Percentiles rank a stretch among this genome's conserved stretches.
phyloP scores from a whole-genome alignment of 2,329 filamentous ascomycete species.

The Ascocoryne sarcoides region DNA sequence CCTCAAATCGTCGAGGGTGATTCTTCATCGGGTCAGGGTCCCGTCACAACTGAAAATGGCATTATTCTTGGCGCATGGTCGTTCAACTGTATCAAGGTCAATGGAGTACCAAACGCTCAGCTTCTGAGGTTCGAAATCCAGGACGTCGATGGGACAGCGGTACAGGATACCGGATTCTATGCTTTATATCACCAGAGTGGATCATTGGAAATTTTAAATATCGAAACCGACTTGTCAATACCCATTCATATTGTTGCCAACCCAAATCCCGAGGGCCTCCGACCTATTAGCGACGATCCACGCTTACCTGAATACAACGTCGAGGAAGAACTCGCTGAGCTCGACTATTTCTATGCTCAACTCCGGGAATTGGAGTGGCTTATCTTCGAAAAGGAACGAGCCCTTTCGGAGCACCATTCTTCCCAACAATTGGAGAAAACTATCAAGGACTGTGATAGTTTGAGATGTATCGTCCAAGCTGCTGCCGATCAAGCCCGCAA shows the following conservation, averaged over 20 bases:
- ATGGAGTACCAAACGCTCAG: constrained; percentile 34
- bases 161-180: constrained; percentile 34
- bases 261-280: constrained; percentile 13
- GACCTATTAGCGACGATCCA: constrained; percentile 9
- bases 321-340: constrained; percentile 36
- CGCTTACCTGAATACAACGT: constrained; percentile 24
- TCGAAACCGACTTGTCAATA: constrained; percentile 34
- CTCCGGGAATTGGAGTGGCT: constrained; percentile 34
- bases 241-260: constrained; percentile 19
- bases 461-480: constrained; percentile 37
- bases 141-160: constrained; percentile 33
- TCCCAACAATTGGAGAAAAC: constrained; percentile 29
- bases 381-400: constrained; percentile 35
- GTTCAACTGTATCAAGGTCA: constrained; percentile 37
- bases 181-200: constrained; percentile 38
- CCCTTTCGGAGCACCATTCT: constrained; percentile 25
- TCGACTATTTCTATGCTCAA: constrained; percentile 36
- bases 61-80: constrained; percentile 38
- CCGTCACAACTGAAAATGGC: constrained; percentile 32
- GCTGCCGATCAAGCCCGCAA: constrained; percentile 33
- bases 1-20: constrained; percentile 29
- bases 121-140: constrained; percentile 37
- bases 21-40: constrained; percentile 31
- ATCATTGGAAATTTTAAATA: constrained; percentile 31
- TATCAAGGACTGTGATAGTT: constrained; percentile 31